phyloP scores from a whole-genome alignment of 805 yeast species.

The Alloascoidea africana region DNA sequence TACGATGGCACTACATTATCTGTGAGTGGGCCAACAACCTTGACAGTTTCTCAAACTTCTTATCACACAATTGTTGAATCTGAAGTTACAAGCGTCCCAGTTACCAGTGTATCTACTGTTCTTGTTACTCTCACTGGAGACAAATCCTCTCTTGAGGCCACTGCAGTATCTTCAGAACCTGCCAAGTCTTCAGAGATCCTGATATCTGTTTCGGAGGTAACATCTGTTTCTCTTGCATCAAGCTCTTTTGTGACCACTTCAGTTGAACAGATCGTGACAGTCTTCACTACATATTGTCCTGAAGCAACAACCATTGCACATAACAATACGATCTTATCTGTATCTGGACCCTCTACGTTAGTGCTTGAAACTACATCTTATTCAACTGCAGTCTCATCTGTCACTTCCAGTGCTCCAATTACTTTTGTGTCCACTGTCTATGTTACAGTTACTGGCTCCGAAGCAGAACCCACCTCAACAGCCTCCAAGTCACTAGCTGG shows the following conservation, averaged over 20 bases:
- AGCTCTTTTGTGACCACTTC: too few relatives aligned
- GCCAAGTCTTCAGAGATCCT: not conserved
- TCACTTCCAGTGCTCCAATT: not conserved
- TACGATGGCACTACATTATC: not conserved
- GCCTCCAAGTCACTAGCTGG: too few relatives aligned
- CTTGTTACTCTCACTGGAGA: not conserved
- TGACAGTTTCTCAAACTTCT: not conserved
- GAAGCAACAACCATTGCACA: not conserved
- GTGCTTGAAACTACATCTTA: not conserved
- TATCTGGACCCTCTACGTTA: not conserved
- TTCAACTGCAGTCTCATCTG: not conserved
- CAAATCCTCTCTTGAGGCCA: not conserved
- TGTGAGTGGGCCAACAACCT: not conserved
- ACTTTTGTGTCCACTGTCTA: not conserved
- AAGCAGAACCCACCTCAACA: not conserved
- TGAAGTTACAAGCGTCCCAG: not conserved
- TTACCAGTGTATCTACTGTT: not conserved
- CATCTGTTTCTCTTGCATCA: not conserved
- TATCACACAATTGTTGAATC: too few relatives aligned
- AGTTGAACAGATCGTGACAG: too few relatives aligned
- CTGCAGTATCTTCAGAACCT: not conserved
- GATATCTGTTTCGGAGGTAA: not conserved
- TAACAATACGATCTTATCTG: not conserved
- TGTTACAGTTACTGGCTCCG: not conserved
- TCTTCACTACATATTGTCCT: not conserved